phyloP scores from a whole-genome alignment of 441 rosid species.

The Populus trichocarpa region DNA sequence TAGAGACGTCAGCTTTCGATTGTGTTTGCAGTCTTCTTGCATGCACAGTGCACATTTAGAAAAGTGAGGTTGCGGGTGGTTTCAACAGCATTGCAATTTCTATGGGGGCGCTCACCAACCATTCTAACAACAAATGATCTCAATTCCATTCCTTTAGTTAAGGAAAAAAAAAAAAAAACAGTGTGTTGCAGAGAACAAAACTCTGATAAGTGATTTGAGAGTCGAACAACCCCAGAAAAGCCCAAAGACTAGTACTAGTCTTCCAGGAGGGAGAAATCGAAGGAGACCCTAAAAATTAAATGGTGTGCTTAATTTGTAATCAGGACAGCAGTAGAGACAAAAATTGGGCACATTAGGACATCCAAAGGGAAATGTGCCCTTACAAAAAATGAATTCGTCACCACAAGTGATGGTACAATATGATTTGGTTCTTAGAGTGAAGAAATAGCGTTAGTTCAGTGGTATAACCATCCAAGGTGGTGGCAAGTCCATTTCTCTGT shows the following conservation, averaged over 20 bases:
- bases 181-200: slow-evolving; percentile 12
- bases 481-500: slow-evolving; percentile 7
- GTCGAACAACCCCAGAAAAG: slow-evolving; percentile 1
- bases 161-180: neutral
- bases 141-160: slow-evolving; percentile 3
- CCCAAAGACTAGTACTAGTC: neutral
- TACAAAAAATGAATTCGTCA: slow-evolving; percentile 6
- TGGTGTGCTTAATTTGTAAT: neutral
- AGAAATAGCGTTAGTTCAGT: slow-evolving; percentile 6
- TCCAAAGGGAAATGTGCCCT: slow-evolving; percentile 4
- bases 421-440: slow-evolving; percentile 6
- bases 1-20: too few species aligned
- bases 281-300: neutral
- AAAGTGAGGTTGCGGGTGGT: too few species aligned
- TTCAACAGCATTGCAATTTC: neutral
- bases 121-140: neutral
- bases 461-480: neutral
- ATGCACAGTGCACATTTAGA: too few species aligned
- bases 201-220: slow-evolving; percentile 6
- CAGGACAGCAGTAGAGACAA: neutral
- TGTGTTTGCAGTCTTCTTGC: too few species aligned
- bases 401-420: neutral
- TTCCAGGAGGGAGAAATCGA: neutral
- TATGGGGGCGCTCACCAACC: too few species aligned
- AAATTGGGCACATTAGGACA: slow-evolving; percentile 15